Conservation (phyloP, 2,329 filamentous ascomycete species). For the Xylariaceae sp. region DNA sequence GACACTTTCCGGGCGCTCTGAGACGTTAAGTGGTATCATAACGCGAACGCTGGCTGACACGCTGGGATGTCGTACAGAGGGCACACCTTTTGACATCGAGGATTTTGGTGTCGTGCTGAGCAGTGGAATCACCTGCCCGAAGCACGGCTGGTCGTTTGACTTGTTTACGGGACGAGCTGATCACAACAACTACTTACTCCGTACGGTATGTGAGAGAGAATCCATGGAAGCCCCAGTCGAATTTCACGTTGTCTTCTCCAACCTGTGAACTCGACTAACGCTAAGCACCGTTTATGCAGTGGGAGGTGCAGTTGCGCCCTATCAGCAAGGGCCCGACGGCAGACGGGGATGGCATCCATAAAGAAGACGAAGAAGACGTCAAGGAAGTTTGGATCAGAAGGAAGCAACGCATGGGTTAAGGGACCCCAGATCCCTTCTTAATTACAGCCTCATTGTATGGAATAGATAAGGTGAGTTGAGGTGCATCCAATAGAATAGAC, state of each 20-base stretch:
- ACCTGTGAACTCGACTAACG: not conserved
- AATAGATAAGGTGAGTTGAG: not conserved
- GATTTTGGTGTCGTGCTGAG: constrained; percentile 63
- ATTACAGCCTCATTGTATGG: not conserved
- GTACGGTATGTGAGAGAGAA: constrained; percentile 32
- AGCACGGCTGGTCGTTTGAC: constrained; percentile 68
- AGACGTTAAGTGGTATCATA: no score
- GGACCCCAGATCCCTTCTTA: no score
- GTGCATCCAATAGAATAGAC: no score
- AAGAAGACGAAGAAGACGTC: constrained; percentile 5
- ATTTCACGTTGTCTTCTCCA: not conserved
- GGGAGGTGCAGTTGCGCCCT: constrained; percentile 20
- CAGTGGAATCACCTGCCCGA: constrained; percentile 60
- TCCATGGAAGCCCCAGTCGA: not conserved
- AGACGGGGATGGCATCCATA: constrained; percentile 1
- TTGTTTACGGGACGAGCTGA: constrained; percentile 58
- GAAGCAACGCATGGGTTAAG: constrained; percentile 32
- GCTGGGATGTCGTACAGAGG: constrained; percentile 30
- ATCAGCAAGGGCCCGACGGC: not conserved
- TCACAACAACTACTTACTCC: constrained; percentile 55
- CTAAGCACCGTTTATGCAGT: constrained; percentile 2
- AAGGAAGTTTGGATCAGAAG: constrained; percentile 32
- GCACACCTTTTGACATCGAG: constrained; percentile 63
- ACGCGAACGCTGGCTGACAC: not conserved
- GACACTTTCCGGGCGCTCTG: not conserved